Conservation (phyloP, 1,284 basidiomycete genomes). For the Somion occarium region DNA sequence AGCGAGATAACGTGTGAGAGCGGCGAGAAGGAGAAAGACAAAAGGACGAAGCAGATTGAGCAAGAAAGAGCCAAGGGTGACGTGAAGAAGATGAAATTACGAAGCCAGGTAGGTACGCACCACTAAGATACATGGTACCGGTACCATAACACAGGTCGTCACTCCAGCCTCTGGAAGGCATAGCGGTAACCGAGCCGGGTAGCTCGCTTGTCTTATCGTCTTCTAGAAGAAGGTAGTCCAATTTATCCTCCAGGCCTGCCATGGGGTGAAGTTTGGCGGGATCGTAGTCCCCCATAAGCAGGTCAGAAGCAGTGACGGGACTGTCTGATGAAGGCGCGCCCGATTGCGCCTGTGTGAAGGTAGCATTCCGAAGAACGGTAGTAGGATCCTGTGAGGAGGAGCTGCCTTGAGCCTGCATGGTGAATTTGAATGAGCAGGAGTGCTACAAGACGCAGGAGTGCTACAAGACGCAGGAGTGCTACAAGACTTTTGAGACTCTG, state of each 20-base stretch:
- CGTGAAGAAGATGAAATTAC: constrained; percentile 14
- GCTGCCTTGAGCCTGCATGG: constrained; percentile 6
- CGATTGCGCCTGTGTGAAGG: constrained; percentile 43
- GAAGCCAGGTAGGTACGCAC: constrained; percentile 49
- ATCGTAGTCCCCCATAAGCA: constrained; percentile 83
- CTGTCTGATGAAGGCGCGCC: constrained; percentile 33
- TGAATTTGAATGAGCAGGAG: constrained; percentile 2
- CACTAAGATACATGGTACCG: constrained; percentile 96
- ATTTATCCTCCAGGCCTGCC: constrained; percentile 81
- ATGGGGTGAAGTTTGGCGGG: constrained; percentile 88
- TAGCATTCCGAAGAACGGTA: constrained; percentile 49
- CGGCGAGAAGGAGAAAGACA: constrained; percentile 27
- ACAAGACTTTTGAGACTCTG: neutral
- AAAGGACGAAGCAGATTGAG: constrained; percentile 15
- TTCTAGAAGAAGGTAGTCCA: constrained; percentile 91
- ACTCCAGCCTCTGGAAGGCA: constrained; percentile 95
- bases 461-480: too few species aligned
- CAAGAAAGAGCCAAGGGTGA: constrained; percentile 13
- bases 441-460: neutral
- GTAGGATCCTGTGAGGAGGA: constrained; percentile 40
- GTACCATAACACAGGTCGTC: constrained; percentile 99
- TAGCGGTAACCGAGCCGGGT: constrained; percentile 80
- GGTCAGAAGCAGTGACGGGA: constrained; percentile 70
- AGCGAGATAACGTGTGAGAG: constrained; percentile 67
- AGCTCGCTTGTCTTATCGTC: constrained; percentile 89